These are phyloP conservation scores for Globisporangium ultimum DNA, from an alignment of 352 stramenopile genomes.

Conservation along the genomic window DNA sequence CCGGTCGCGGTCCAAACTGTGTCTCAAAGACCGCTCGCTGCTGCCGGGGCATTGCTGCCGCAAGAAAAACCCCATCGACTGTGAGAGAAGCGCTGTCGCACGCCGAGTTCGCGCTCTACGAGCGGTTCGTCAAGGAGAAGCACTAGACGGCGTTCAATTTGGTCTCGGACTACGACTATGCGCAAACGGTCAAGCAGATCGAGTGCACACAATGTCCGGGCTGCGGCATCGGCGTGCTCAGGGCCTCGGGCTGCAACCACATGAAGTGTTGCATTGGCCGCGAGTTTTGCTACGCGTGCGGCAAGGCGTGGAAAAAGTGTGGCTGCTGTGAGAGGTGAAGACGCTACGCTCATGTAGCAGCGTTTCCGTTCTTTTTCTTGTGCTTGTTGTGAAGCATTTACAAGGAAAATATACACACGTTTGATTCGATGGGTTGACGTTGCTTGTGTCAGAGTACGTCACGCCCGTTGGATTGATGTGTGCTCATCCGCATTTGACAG, in stretches of 20 bases:
- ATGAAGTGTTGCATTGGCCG: constrained; percentile 58
- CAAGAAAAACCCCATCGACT: constrained; percentile 13
- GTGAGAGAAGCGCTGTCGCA: constrained; percentile 4
- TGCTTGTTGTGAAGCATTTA: not conserved
- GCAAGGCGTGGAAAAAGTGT: constrained; percentile 19
- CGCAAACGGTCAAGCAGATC: constrained; percentile 23
- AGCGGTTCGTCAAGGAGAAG: constrained; percentile 13
- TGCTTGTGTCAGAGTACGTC: not conserved
- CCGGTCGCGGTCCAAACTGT: constrained; percentile 19
- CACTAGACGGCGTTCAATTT: constrained; percentile 26
- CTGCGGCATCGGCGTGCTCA: constrained; percentile 64
- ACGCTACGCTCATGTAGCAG: too few species aligned
- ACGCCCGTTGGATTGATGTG: not conserved
- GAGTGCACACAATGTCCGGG: constrained; percentile 55
- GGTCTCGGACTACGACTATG: constrained; percentile 61
- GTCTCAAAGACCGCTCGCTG: too few species aligned
- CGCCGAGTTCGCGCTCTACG: constrained; percentile 8
- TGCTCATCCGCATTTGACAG: not conserved
- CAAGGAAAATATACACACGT: too few species aligned
- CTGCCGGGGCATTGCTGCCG: constrained; percentile 10
- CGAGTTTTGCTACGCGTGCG: constrained; percentile 63
- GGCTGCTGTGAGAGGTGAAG: too few species aligned
- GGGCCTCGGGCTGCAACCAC: constrained; percentile 46
- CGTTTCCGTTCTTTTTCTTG: too few species aligned
- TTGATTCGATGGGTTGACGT: not conserved